A percentile compares a stretch with the other conserved stretches of the same genome.
Evolutionary conservation across 2,329 filamentous ascomycete species (phyloP).

Genomic region (Colletotrichum falcatum): DNA sequence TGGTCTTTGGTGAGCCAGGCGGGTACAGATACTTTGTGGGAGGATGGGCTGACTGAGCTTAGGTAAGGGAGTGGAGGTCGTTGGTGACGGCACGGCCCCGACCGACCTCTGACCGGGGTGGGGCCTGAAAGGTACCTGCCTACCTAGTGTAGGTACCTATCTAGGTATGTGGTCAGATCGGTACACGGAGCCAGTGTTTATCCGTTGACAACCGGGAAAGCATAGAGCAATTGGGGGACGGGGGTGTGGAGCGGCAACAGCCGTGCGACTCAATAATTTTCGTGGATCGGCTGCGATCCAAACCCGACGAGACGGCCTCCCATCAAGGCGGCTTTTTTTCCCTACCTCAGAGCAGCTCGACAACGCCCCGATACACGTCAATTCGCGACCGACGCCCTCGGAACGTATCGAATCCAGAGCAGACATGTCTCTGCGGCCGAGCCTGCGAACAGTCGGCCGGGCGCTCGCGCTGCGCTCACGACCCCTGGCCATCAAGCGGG

Average conservation of each 20-base stretch:
- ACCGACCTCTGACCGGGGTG: slow-evolving; percentile 21
- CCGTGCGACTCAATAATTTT: slow-evolving; percentile 40
- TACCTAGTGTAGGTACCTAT: too few relatives aligned
- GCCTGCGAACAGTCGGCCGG: slow-evolving; percentile 58
- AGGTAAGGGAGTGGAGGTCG: slow-evolving; percentile 26
- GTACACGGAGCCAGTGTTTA: neutral
- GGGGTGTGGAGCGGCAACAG: slow-evolving; percentile 34
- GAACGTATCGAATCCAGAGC: neutral
- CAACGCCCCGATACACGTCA: neutral
- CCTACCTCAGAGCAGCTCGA: neutral
- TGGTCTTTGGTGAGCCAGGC: neutral
- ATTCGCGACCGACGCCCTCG: neutral
- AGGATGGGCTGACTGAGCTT: slow-evolving; percentile 18
- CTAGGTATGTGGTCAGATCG: neutral
- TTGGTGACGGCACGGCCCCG: slow-evolving; percentile 33
- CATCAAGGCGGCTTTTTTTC: slow-evolving; percentile 1
- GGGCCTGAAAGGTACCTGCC: neutral
- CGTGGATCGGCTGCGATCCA: slow-evolving; percentile 22
- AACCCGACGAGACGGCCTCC: neutral
- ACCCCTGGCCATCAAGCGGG: slow-evolving; percentile 46
- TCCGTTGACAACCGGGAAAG: neutral
- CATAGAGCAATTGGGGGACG: neutral
- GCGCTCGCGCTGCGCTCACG: slow-evolving; percentile 55
- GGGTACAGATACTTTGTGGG: neutral
- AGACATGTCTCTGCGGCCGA: slow-evolving; percentile 67